Evolutionary conservation across 768 basidiomycete species (phyloP).

Genomic region (Podaxis sp.): DNA sequence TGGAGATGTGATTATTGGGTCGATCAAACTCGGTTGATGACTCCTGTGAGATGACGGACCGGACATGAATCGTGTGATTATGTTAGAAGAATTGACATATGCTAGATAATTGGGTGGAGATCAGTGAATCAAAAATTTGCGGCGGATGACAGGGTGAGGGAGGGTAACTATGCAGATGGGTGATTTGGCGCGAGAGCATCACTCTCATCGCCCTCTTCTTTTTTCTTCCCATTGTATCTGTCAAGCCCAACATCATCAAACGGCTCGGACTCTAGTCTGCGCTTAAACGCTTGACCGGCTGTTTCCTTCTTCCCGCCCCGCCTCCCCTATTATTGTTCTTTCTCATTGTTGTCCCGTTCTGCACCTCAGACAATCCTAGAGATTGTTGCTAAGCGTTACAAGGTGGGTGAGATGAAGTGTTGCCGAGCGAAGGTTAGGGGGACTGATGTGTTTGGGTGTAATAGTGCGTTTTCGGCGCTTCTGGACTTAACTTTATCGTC

Average conservation of each 20-base stretch:
- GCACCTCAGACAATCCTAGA: not conserved
- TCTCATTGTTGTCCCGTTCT: not conserved
- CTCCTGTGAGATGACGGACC: not conserved
- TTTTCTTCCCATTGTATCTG: not conserved
- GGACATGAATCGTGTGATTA: not conserved
- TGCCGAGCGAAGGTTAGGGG: not conserved
- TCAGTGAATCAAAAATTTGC: constrained; percentile 1
- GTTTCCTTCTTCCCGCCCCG: not conserved
- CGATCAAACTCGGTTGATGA: not conserved
- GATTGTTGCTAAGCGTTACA: not conserved
- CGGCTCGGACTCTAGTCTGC: too few relatives aligned
- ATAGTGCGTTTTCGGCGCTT: not conserved
- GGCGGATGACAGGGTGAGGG: constrained; percentile 7
- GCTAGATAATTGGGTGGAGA: not conserved
- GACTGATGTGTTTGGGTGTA: not conserved
- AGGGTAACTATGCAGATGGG: not conserved
- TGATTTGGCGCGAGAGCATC: not conserved
- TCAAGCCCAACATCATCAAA: too few relatives aligned
- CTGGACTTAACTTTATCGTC: constrained; percentile 3
- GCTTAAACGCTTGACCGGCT: too few relatives aligned
- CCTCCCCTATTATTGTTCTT: not conserved
- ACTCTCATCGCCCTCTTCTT: not conserved
- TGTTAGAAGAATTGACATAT: not conserved
- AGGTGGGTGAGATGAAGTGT: not conserved
- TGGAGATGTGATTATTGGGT: not conserved